phyloP scores from a whole-genome alignment of 176 grass and related monocot genomes.

The Oryza longistaminata region DNA sequence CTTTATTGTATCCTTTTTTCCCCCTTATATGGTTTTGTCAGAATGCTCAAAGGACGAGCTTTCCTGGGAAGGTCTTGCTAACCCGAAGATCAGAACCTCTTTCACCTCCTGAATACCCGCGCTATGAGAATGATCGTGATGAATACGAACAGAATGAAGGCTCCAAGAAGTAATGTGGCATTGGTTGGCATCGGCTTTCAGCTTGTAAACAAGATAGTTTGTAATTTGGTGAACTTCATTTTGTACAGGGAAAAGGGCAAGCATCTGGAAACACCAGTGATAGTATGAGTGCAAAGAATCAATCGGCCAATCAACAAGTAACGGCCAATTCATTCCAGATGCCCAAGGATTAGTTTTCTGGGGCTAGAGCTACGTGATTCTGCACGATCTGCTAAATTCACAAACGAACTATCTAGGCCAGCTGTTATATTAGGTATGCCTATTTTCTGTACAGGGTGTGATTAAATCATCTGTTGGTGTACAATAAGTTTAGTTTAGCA shows the following conservation, averaged over 20 bases:
- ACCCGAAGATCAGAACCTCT: slow-evolving; percentile 69
- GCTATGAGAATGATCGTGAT: slow-evolving; percentile 52
- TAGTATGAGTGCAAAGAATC: slow-evolving; percentile 43
- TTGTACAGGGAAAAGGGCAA: slow-evolving; percentile 52
- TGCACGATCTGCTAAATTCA: slow-evolving; percentile 81
- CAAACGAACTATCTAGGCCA: slow-evolving; percentile 76
- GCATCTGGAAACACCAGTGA: slow-evolving; percentile 47
- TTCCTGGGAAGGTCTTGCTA: slow-evolving; percentile 89
- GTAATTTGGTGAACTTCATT: slow-evolving; percentile 10
- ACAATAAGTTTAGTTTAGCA: neutral
- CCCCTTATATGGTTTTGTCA: slow-evolving; percentile 23
- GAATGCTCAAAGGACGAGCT: slow-evolving; percentile 89
- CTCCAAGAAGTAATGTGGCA: slow-evolving; percentile 57
- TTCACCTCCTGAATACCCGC: slow-evolving; percentile 47
- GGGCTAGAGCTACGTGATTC: slow-evolving; percentile 96
- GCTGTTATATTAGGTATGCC: slow-evolving; percentile 84
- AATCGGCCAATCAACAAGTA: slow-evolving; percentile 63
- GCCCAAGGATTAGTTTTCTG: slow-evolving; percentile 75
- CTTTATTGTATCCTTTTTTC: neutral
- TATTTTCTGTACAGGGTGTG: slow-evolving; percentile 25
- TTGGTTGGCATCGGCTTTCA: slow-evolving; percentile 22
- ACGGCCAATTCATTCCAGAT: slow-evolving; percentile 56
- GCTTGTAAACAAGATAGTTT: neutral
- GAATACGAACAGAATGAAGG: slow-evolving; percentile 53
- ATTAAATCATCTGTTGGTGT: neutral